phyloP scores from a whole-genome alignment of 805 yeast genomes.

The Saccharomycopsis guyanensis region DNA sequence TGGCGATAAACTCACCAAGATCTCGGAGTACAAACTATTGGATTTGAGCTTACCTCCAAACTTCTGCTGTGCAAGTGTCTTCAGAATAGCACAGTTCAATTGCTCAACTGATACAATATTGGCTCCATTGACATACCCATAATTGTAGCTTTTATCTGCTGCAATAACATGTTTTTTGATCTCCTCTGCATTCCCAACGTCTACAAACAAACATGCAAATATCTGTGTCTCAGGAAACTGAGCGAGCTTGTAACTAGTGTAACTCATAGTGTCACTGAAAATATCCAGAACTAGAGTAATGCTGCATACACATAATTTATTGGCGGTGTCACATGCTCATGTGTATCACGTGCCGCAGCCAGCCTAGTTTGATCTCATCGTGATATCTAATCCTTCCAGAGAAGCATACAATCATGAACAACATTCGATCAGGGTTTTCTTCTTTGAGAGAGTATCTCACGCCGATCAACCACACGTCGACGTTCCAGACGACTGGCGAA shows the following conservation, averaged over 20 bases:
- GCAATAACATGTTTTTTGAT: slow-evolving; percentile 15
- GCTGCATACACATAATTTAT: no score
- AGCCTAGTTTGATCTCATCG: no score
- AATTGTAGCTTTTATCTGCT: slow-evolving; percentile 10
- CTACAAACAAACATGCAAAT: slow-evolving; percentile 4
- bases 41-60: slow-evolving; percentile 8
- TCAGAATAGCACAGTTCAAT: slow-evolving; percentile 13
- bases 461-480: slow-evolving; percentile 81
- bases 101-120: slow-evolving; percentile 17
- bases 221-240: slow-evolving; percentile 14
- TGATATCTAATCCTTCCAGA: no score
- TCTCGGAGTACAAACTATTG: slow-evolving; percentile 15
- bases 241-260: slow-evolving; percentile 5
- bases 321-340: no score
- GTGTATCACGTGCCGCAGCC: no score
- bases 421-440: slow-evolving; percentile 68
- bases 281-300: no score
- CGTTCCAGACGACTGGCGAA: slow-evolving; percentile 81
- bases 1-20: slow-evolving; percentile 19
- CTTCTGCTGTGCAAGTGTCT: slow-evolving; percentile 9
- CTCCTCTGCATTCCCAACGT: slow-evolving; percentile 11
- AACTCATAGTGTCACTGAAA: no score
- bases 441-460: slow-evolving; percentile 88
- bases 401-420: slow-evolving; percentile 19
- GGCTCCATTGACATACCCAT: slow-evolving; percentile 15